A percentile compares a stretch with the other conserved stretches of the same genome.
Conservation (phyloP, 768 basidiomycete species). For the Rhodotorula diobovata region DNA sequence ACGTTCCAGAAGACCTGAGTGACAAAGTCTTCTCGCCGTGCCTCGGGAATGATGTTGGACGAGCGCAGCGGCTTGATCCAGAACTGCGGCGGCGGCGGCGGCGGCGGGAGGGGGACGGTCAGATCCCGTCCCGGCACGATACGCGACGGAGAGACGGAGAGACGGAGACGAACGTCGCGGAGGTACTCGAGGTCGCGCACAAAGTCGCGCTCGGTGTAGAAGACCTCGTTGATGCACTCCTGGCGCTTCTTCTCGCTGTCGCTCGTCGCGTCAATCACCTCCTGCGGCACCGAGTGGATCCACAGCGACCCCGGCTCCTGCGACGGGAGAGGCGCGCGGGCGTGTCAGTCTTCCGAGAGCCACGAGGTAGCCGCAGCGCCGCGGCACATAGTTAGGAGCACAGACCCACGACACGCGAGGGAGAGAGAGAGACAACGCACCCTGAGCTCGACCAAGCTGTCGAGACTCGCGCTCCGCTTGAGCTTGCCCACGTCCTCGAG, state of each 20-base stretch:
- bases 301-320: constrained; percentile 79
- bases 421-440: constrained; percentile 49
- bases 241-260: constrained; percentile 92
- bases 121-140: not conserved
- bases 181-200: constrained; percentile 97
- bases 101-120: not conserved
- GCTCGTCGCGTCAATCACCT: constrained; percentile 84
- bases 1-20: constrained; percentile 98
- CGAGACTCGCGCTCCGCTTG: constrained; percentile 66
- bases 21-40: constrained; percentile 75
- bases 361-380: no score
- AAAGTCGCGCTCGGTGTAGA: constrained; percentile 90
- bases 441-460: constrained; percentile 73
- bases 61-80: constrained; percentile 86
- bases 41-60: constrained; percentile 67
- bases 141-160: constrained; percentile 1
- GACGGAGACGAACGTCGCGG: constrained; percentile 64
- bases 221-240: constrained; percentile 96
- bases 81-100: constrained; percentile 52
- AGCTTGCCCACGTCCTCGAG: constrained; percentile 54
- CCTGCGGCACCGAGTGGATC: constrained; percentile 93
- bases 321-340: constrained; percentile 42
- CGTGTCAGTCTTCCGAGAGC: constrained; percentile 34
- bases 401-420: not conserved
- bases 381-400: no score